phyloP scores from a whole-genome alignment of 2,329 filamentous ascomycete genomes.

The Penicillium glabrum region DNA sequence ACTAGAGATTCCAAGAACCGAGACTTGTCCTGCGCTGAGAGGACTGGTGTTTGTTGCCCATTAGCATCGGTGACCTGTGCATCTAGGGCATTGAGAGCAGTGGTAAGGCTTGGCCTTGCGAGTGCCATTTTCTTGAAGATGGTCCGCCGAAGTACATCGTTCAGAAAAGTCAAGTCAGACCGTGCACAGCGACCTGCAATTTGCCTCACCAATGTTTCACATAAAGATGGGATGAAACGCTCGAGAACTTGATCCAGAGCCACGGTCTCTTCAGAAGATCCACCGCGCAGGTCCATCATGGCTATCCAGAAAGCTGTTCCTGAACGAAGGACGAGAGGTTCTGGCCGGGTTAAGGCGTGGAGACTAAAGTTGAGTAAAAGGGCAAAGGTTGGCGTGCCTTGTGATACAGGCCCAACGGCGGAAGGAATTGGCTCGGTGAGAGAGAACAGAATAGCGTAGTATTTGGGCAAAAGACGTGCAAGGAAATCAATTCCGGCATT shows the following conservation, averaged over 20 bases:
- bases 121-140: slow-evolving; percentile 43
- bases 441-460: slow-evolving; percentile 39
- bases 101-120: slow-evolving; percentile 38
- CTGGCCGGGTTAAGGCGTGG: slow-evolving; percentile 40
- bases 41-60: slow-evolving; percentile 16
- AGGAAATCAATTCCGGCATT: slow-evolving; percentile 49
- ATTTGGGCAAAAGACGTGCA: slow-evolving; percentile 43
- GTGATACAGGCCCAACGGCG: slow-evolving; percentile 1
- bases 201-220: slow-evolving; percentile 41
- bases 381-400: slow-evolving; percentile 30
- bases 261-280: slow-evolving; percentile 19
- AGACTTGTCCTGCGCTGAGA: slow-evolving; percentile 39
- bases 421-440: slow-evolving; percentile 24
- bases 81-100: slow-evolving; percentile 35
- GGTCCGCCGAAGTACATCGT: slow-evolving; percentile 41
- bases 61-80: slow-evolving; percentile 20
- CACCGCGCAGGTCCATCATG: slow-evolving; percentile 35
- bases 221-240: slow-evolving; percentile 38
- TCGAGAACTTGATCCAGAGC: slow-evolving; percentile 32
- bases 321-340: slow-evolving; percentile 49
- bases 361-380: slow-evolving; percentile 43
- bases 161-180: slow-evolving; percentile 45
- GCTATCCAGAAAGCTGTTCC: slow-evolving; percentile 46
- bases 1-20: slow-evolving; percentile 43
- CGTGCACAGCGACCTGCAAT: slow-evolving; percentile 46